These are phyloP conservation scores for Climacium dendroides DNA, from an alignment of 225 moss, liverwort and hornwort species.

Conservation along the genomic window DNA sequence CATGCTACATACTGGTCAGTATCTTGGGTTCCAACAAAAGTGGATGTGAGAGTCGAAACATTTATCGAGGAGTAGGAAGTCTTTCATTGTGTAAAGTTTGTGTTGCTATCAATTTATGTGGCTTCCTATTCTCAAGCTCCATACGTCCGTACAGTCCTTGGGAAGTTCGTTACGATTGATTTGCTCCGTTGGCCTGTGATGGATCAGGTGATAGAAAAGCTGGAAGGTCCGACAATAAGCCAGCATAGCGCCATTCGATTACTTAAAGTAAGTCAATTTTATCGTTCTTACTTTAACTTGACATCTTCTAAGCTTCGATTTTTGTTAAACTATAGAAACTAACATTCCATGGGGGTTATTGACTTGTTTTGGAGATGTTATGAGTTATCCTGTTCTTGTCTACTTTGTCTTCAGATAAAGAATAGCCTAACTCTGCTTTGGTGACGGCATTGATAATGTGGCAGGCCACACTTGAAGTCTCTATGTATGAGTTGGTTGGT, in stretches of 20 bases:
- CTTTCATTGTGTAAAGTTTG: neutral
- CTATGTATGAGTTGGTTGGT: conserved; percentile 95
- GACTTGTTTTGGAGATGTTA: neutral
- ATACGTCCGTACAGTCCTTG: neutral
- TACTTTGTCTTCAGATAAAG: neutral
- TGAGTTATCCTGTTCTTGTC: neutral
- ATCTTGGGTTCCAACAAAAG: neutral
- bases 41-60: neutral
- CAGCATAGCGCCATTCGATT: conserved; percentile 88
- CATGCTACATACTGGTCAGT: conserved; percentile 93
- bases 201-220: conserved; percentile 86
- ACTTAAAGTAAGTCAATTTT: conserved; percentile 49
- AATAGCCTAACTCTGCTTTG: neutral
- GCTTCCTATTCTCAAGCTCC: neutral
- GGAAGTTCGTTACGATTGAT: neutral
- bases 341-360: neutral
- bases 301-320: neutral
- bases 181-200: neutral
- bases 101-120: neutral
- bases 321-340: neutral
- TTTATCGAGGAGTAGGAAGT: neutral
- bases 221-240: conserved; percentile 85
- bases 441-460: neutral
- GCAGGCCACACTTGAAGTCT: conserved; percentile 96
- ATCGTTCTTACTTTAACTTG: neutral